phyloP scores from a whole-genome alignment of 2,329 filamentous ascomycete species.

The Microdochium bolleyi region DNA sequence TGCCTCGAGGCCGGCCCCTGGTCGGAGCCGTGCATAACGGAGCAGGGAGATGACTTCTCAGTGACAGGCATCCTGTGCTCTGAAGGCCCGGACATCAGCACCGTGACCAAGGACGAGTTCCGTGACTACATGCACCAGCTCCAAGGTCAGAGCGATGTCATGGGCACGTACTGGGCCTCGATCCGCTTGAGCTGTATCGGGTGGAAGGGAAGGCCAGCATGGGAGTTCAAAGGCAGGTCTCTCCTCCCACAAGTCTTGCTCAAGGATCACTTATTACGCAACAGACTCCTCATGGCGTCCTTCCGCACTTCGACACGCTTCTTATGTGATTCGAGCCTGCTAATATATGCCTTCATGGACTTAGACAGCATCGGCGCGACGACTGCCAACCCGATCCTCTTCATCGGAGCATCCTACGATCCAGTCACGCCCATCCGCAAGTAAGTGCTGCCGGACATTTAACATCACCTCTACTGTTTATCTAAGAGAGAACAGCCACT shows the following conservation, averaged over 20 bases:
- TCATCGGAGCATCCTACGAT: slow-evolving; percentile 2
- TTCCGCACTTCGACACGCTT: too few species aligned
- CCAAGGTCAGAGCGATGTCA: slow-evolving; percentile 5
- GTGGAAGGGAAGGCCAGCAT: slow-evolving; percentile 17
- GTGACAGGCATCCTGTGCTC: slow-evolving; percentile 5
- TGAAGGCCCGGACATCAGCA: slow-evolving; percentile 2
- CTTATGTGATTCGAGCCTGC: too few species aligned
- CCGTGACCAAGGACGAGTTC: slow-evolving; percentile 6
- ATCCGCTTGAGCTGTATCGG: slow-evolving; percentile 15
- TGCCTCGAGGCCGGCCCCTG: background rate
- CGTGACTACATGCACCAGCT: slow-evolving; percentile 5
- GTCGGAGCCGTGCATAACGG: slow-evolving; percentile 1
- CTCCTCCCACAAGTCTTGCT: too few species aligned
- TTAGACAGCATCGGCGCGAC: background rate
- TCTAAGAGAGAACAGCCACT: too few species aligned
- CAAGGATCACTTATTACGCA: too few species aligned
- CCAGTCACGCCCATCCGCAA: slow-evolving; percentile 3
- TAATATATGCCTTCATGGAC: background rate
- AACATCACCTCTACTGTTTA: too few species aligned
- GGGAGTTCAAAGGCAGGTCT: slow-evolving; percentile 2
- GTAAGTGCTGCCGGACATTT: too few species aligned
- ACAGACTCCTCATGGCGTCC: too few species aligned
- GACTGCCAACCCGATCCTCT: slow-evolving; percentile 1
- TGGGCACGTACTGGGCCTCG: slow-evolving; percentile 7
- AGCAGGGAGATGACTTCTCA: background rate